These are phyloP conservation scores for Lactarius evosmus DNA, from an alignment of 768 basidiomycete genomes.

Conservation along the genomic window DNA sequence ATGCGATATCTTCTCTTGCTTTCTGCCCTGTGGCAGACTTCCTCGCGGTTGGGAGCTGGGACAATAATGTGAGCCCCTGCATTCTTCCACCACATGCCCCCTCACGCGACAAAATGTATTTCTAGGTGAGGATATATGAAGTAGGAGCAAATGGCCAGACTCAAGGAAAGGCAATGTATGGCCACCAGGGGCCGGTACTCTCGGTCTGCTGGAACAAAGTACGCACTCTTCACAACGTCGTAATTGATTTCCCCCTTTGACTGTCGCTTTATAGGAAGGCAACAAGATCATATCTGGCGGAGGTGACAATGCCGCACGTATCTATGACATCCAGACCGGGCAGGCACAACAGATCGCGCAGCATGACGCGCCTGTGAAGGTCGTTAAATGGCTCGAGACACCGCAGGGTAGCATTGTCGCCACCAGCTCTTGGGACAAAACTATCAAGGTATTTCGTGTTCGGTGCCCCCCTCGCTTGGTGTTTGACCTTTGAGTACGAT, in stretches of 20 bases:
- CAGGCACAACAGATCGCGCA: constrained; percentile 80
- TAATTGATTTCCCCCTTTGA: constrained; percentile 12
- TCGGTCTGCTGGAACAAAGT: constrained; percentile 91
- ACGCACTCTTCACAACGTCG: constrained; percentile 15
- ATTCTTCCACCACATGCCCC: constrained; percentile 8
- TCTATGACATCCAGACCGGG: constrained; percentile 87
- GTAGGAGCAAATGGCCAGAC: constrained; percentile 76
- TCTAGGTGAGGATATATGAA: constrained; percentile 88
- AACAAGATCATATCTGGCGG: constrained; percentile 90
- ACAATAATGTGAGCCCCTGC: constrained; percentile 63
- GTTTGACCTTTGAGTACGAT: constrained; percentile 3
- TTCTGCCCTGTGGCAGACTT: constrained; percentile 87
- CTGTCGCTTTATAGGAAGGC: constrained; percentile 61
- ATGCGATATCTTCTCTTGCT: constrained; percentile 80
- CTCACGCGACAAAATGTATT: background rate
- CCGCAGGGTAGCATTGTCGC: constrained; percentile 73
- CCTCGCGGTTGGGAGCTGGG: constrained; percentile 92
- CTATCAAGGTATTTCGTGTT: constrained; percentile 66
- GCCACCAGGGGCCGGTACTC: constrained; percentile 87
- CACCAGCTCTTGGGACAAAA: constrained; percentile 98
- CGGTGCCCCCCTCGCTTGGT: background rate
- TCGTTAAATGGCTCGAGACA: constrained; percentile 76
- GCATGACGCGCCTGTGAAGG: constrained; percentile 86
- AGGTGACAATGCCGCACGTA: constrained; percentile 91
- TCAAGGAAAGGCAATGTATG: constrained; percentile 86